Evolutionary conservation across 495 filamentous ascomycete species (phyloP).

Genomic region (Pyrenopolyporus hunteri): DNA sequence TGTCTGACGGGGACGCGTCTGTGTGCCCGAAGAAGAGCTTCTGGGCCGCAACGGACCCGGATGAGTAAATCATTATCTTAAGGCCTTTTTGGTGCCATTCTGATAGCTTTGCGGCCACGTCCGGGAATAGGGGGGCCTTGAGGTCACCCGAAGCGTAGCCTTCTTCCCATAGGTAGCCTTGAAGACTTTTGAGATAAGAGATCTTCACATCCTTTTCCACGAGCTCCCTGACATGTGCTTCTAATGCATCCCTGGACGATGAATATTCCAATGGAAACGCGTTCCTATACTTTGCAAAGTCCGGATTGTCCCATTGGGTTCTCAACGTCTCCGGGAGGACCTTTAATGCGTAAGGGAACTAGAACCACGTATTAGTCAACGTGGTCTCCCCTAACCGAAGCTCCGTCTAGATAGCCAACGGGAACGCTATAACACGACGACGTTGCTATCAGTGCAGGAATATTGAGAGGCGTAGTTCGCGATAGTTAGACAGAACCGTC

Average conservation of each 20-base stretch:
- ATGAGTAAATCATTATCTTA: conserved; percentile 71
- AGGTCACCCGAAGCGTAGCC: conserved; percentile 68
- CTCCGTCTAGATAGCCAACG: conserved; percentile 7
- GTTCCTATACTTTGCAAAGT: conserved; percentile 63
- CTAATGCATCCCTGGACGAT: conserved; percentile 55
- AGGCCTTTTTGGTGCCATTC: conserved; percentile 56
- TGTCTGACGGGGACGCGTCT: conserved; percentile 59
- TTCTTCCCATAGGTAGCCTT: conserved; percentile 72
- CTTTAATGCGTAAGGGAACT: conserved; percentile 75
- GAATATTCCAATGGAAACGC: conserved; percentile 67
- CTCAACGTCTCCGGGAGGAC: conserved; percentile 62
- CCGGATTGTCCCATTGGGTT: conserved; percentile 63
- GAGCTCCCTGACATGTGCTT: conserved; percentile 66
- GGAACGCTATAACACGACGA: conserved; percentile 5
- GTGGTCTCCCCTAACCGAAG: conserved; percentile 16
- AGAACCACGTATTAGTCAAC: conserved; percentile 32
- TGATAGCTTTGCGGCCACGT: conserved; percentile 63
- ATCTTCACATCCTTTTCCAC: conserved; percentile 70
- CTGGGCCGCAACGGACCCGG: conserved; percentile 73
- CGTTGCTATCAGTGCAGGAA: conserved; percentile 9
- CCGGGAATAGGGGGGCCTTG: conserved; percentile 69
- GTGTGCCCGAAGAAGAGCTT: conserved; percentile 73
- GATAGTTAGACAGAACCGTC: conserved; percentile 6
- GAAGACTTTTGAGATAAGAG: conserved; percentile 71
- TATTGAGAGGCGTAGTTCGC: conserved; percentile 12